Evolutionary conservation across 768 basidiomycete species (phyloP).

Genomic region (Lactarius sp.): DNA sequence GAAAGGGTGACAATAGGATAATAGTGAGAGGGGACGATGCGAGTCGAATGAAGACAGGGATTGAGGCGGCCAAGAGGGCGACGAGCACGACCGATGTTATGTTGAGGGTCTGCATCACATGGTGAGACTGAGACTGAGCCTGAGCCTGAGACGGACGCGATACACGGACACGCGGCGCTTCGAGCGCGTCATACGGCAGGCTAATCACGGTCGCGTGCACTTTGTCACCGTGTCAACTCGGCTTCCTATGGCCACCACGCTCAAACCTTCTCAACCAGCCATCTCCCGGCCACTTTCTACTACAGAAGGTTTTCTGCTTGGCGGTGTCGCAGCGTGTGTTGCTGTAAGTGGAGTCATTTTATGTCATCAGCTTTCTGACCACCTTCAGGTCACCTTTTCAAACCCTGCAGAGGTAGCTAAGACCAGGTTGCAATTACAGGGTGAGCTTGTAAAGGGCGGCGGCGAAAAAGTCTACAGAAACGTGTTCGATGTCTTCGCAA

Average conservation of each 20-base stretch:
- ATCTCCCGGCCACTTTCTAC: slow-evolving; percentile 48
- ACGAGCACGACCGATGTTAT: slow-evolving; percentile 48
- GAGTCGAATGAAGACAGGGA: slow-evolving; percentile 52
- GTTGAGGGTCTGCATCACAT: slow-evolving; percentile 18
- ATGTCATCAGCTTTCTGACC: neutral
- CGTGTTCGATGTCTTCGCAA: slow-evolving; percentile 79
- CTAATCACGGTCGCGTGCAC: neutral
- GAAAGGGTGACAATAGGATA: slow-evolving; percentile 56
- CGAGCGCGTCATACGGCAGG: neutral
- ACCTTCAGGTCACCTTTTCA: slow-evolving; percentile 69
- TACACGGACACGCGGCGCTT: neutral
- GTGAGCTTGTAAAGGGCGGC: slow-evolving; percentile 79
- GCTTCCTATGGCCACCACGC: slow-evolving; percentile 6
- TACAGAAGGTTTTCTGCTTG: slow-evolving; percentile 78
- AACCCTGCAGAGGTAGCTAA: slow-evolving; percentile 86
- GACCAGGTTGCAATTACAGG: slow-evolving; percentile 93
- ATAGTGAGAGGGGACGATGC: slow-evolving; percentile 63
- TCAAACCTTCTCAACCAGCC: neutral
- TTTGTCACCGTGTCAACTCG: neutral
- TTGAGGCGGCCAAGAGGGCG: slow-evolving; percentile 49
- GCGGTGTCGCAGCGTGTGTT: slow-evolving; percentile 86
- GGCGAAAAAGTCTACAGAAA: slow-evolving; percentile 78
- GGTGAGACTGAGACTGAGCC: too few species aligned
- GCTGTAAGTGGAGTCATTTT: slow-evolving; percentile 51
- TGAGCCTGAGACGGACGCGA: neutral